phyloP scores from a whole-genome alignment of 176 grass and related monocot genomes.

The Carex kokanica region DNA sequence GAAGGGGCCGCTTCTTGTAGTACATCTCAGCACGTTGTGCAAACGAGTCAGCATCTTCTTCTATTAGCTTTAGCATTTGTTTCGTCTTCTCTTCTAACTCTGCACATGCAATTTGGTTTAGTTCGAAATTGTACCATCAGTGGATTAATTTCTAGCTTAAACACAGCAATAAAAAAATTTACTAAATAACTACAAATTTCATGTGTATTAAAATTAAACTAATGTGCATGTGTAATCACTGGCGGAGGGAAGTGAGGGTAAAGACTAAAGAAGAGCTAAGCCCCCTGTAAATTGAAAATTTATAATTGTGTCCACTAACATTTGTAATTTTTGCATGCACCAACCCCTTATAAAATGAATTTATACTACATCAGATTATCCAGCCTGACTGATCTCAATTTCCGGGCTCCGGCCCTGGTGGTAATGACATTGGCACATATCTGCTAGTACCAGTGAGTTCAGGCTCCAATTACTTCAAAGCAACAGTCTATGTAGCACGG shows the following conservation, averaged over 20 bases:
- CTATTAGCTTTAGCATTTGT: conserved; percentile 79
- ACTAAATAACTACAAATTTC: neutral
- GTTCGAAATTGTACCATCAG: neutral
- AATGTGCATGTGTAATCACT: too few relatives aligned
- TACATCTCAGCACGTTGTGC: conserved; percentile 93
- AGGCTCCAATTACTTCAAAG: neutral
- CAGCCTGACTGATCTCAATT: too few relatives aligned
- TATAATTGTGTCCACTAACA: too few relatives aligned
- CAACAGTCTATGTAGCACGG: neutral
- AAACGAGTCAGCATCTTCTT: conserved; percentile 84
- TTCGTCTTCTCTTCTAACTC: conserved; percentile 81
- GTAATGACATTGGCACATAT: neutral
- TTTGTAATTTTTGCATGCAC: too few relatives aligned
- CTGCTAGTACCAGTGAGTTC: neutral
- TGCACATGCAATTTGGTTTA: conserved; percentile 24
- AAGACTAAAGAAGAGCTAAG: too few relatives aligned
- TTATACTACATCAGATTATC: too few relatives aligned
- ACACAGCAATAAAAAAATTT: neutral
- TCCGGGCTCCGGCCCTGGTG: too few relatives aligned
- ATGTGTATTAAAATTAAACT: neutral
- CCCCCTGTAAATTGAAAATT: too few relatives aligned
- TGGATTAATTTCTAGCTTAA: neutral
- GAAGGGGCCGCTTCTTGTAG: conserved; percentile 74
- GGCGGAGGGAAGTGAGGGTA: too few relatives aligned
- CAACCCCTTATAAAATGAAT: too few relatives aligned